Evolutionary conservation across 2,329 filamentous ascomycete species (phyloP), one percentile per base, ranked within the genome.

Genomic region (Cladosporium sp.): DNA sequence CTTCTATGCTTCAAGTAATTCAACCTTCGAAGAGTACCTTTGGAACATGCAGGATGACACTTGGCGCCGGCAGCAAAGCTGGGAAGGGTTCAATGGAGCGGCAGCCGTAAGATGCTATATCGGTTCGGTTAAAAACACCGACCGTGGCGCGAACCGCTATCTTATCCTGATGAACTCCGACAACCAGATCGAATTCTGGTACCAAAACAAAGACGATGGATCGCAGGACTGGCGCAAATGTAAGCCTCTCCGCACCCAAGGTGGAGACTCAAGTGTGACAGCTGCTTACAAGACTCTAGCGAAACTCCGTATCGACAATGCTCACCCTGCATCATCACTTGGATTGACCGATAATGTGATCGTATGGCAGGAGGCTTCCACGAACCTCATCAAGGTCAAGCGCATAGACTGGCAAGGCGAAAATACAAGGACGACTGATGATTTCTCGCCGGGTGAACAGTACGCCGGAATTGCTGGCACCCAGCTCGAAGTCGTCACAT

Each of bases 101-200:
- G 45, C 45, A 28, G 24, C 13, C 44, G 22, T 47, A n/a, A 22
- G 44, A n/a, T 47, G 44, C n/a, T 22, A 39, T 15, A 15, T 7
- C 8, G 13, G 36, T 4, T 39, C 36, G 36, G n/a, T 9, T 17
- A n/a, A 15, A 4, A 39, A 32, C 13, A n/a, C 20, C 44, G 44
- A 22, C 22, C 9, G 13, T 47, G 44, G 44, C 8, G 17, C 20
- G 15, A 47, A 47, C 22, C 17, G 22, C 17, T 32, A 47, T n/a
- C 22, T 47, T n/a, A 24, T 19, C 20, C 22, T 47, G 20, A 22
- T 47, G 3, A 25, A n/a, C 17, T 32, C 24, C 22, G 20, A 32
- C 44, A 47, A 47, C 44, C 44, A 32, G 24, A 25, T 47, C 44
- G 44, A 47, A 22, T 28, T 47, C 44, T 47, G 44, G 44, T 47